phyloP scores from a whole-genome alignment of 805 yeast genomes.

The Zygosaccharomyces pseudorouxii region DNA sequence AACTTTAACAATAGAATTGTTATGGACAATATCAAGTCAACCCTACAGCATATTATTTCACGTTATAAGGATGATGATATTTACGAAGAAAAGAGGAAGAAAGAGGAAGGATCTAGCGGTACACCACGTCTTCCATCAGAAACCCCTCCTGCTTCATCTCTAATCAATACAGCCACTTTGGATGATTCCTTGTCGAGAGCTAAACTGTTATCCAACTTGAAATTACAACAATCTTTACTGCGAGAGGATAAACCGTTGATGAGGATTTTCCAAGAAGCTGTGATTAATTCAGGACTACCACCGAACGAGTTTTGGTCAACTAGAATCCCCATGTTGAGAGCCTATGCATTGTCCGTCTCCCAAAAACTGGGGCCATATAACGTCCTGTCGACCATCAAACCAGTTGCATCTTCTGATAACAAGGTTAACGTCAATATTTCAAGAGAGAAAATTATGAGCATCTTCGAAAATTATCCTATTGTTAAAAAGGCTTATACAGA shows the following conservation, averaged over 20 bases:
- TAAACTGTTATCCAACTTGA: constrained; percentile 62
- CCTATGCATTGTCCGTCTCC: constrained; percentile 76
- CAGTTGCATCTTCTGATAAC: constrained; percentile 88
- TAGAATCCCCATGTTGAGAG: constrained; percentile 70
- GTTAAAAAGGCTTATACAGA: constrained; percentile 86
- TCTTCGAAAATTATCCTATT: constrained; percentile 88
- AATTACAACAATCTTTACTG: constrained; percentile 73
- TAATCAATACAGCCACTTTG: constrained; percentile 37
- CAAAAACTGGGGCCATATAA: constrained; percentile 93
- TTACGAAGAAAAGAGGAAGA: constrained; percentile 37
- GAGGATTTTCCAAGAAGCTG: constrained; percentile 81
- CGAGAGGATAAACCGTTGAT: constrained; percentile 64
- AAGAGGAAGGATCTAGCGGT: constrained; percentile 15
- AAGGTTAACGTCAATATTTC: constrained; percentile 91
- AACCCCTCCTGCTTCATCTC: constrained; percentile 29
- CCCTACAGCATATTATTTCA: constrained; percentile 64
- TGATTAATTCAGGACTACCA: constrained; percentile 68
- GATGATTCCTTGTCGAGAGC: constrained; percentile 50
- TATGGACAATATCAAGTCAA: constrained; percentile 67
- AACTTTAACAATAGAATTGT: constrained; percentile 67
- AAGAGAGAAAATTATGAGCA: constrained; percentile 81
- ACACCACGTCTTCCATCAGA: constrained; percentile 15
- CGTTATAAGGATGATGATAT: constrained; percentile 52
- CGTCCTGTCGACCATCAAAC: constrained; percentile 87
- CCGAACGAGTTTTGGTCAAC: constrained; percentile 86